These are phyloP conservation scores for Aethionema arabicum DNA, from an alignment of 345 rosid genomes.

Conservation along the genomic window DNA sequence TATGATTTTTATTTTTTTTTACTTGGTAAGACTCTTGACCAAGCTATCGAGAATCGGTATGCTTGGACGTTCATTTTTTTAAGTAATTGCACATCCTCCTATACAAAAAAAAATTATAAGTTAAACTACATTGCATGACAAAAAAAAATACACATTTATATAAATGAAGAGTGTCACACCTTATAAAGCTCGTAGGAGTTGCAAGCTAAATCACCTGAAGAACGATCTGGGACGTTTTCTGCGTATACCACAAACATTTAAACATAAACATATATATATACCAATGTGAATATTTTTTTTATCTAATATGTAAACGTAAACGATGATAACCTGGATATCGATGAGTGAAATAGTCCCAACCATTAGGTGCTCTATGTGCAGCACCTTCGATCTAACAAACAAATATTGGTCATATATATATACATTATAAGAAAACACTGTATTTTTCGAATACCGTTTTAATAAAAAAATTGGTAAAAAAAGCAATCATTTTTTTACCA, in stretches of 20 bases:
- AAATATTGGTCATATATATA: background rate
- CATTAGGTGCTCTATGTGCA: constrained; percentile 26
- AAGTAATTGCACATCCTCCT: constrained; percentile 33
- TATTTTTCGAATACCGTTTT: too few species aligned
- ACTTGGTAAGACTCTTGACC: constrained; percentile 54
- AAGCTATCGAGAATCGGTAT: constrained; percentile 43
- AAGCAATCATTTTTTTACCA: too few species aligned
- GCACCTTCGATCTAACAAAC: constrained; percentile 25
- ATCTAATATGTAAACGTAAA: background rate
- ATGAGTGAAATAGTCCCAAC: constrained; percentile 31
- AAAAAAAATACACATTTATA: background rate
- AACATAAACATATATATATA: background rate
- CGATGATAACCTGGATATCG: constrained; percentile 21
- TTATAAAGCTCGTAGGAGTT: constrained; percentile 21
- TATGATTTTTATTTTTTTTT: constrained; percentile 1
- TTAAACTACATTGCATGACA: background rate
- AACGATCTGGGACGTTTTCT: constrained; percentile 21
- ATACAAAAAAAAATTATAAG: background rate
- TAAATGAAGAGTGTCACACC: background rate
- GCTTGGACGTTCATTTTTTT: constrained; percentile 36
- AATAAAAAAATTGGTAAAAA: too few species aligned
- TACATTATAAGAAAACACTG: too few species aligned
- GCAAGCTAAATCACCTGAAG: constrained; percentile 24
- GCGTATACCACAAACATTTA: background rate
- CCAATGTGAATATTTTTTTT: background rate